phyloP scores from a whole-genome alignment of 768 basidiomycete genomes.

The Ramaria rubella region DNA sequence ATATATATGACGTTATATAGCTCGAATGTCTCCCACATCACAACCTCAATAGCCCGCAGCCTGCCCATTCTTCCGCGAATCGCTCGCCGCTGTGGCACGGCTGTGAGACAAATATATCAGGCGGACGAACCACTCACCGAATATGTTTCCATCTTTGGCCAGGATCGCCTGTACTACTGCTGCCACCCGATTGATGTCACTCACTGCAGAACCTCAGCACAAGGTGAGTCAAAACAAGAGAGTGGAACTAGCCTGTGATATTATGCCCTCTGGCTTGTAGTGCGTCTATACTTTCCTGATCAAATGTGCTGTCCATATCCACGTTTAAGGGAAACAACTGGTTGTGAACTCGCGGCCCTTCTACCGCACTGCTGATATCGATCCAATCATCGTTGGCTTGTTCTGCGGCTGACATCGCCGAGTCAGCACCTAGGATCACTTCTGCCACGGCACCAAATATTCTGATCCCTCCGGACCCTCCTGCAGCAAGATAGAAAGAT shows the following conservation, averaged over 20 bases:
- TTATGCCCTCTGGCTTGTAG: slow-evolving; percentile 64
- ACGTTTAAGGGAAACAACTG: slow-evolving; percentile 68
- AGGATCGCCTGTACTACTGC: slow-evolving; percentile 73
- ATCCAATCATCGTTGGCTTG: slow-evolving; percentile 49
- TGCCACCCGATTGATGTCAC: slow-evolving; percentile 63
- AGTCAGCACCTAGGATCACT: slow-evolving; percentile 56
- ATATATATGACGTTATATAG: too few species aligned
- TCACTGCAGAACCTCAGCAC: slow-evolving; percentile 32
- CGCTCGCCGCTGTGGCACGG: slow-evolving; percentile 61
- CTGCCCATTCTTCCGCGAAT: slow-evolving; percentile 89
- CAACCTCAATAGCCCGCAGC: slow-evolving; percentile 69
- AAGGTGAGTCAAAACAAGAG: not conserved
- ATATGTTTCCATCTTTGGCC: slow-evolving; percentile 47
- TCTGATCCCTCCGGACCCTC: slow-evolving; percentile 82
- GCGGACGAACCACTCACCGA: slow-evolving; percentile 41
- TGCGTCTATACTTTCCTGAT: slow-evolving; percentile 44
- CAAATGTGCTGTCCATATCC: slow-evolving; percentile 59
- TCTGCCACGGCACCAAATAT: slow-evolving; percentile 82
- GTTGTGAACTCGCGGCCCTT: slow-evolving; percentile 76
- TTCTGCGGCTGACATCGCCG: slow-evolving; percentile 17
- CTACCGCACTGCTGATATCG: slow-evolving; percentile 76
- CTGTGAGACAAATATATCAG: not conserved
- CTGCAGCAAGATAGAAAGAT: slow-evolving; percentile 64
- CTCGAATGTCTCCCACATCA: too few species aligned
- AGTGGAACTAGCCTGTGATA: slow-evolving; percentile 45